Base-by-base conservation (phyloP, 208 protist species). In the Crithidia fasciculata region DNA sequence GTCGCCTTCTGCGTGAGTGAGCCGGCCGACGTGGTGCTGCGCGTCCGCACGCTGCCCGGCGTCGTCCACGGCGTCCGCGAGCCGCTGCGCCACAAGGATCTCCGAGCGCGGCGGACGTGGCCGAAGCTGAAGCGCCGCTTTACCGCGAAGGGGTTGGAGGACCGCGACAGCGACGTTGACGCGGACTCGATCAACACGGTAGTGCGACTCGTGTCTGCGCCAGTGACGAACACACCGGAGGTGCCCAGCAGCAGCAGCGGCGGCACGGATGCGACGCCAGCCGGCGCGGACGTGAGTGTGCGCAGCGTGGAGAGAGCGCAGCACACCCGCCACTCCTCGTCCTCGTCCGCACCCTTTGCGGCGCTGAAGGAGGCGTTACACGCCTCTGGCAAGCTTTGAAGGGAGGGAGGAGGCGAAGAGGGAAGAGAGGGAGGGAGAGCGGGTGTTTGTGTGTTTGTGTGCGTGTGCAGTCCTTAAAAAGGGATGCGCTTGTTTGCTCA, bases 41-140 rank as follows among this genome's bases (percentile, higher is more conserved):
- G 93, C 28, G 93, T 97, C 74, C 93, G 93, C 49, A 97, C 93
- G 5, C 78, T 96, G 45, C 88, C 87, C 2, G 91, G 93, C n/a
- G 87, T 97, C 47, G 85, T 97, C 19, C 93, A 97, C 66, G 91
- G 91, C 54, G 84, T 96, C 13, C 93, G 93, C 7, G 88, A 95
- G 74, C 93, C 93, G 49, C 85, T 97, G 47, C 84, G 91, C 44
- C 93, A 91, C 81, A 95, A 95, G 45, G 93, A 97, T 50, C 76
- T 97, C n/a, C 81, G 86, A 3, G 83, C 86, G 2, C 90, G 86
- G 49, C 78, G 73, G 28, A 65, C 67, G 28, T 97, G 93, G 91
- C 93, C 93, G 8, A 91, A 85, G 75, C 84, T 97, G 19, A 80
- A 78, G 73, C 88, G 90, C 4, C 84, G 84, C 62, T 92, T 91